Conservation (phyloP, 176 grass and related monocot species). For the Ensete glaucum region DNA sequence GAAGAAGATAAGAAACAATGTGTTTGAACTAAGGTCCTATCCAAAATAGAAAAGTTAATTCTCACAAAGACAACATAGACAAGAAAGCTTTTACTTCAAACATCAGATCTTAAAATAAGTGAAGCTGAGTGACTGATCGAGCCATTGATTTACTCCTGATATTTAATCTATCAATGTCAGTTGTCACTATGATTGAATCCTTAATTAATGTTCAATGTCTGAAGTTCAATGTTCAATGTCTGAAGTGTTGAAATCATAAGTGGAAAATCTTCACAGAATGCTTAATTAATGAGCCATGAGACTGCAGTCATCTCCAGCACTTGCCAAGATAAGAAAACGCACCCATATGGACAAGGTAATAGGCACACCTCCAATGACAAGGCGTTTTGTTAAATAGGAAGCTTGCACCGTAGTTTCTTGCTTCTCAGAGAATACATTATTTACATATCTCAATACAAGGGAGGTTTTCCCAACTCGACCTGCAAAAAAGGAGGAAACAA, state of each 20-base stretch:
- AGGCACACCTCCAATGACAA: constrained; percentile 70
- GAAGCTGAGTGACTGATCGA: not conserved
- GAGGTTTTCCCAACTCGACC: constrained; percentile 79
- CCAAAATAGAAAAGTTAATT: not conserved
- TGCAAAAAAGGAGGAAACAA: constrained; percentile 3
- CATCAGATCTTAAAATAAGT: not conserved
- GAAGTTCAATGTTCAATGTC: not conserved
- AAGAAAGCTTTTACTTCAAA: not conserved
- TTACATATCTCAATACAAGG: constrained; percentile 67
- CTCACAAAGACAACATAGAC: not conserved
- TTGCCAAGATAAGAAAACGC: constrained; percentile 29
- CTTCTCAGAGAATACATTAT: constrained; percentile 71
- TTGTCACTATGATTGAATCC: not conserved
- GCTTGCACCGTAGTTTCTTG: constrained; percentile 79
- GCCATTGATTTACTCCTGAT: not conserved
- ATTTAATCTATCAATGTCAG: not conserved
- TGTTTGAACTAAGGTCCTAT: not conserved
- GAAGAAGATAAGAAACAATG: not conserved
- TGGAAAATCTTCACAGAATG: not conserved
- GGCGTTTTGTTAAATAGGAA: constrained; percentile 63
- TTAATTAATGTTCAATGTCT: not conserved
- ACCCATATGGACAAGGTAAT: constrained; percentile 86
- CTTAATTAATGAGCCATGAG: not conserved
- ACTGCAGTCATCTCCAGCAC: not conserved
- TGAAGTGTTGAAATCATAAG: not conserved